Evolutionary conservation across 306 rosid genomes (phyloP).

Genomic region (Chamaecrista fasciculata): DNA sequence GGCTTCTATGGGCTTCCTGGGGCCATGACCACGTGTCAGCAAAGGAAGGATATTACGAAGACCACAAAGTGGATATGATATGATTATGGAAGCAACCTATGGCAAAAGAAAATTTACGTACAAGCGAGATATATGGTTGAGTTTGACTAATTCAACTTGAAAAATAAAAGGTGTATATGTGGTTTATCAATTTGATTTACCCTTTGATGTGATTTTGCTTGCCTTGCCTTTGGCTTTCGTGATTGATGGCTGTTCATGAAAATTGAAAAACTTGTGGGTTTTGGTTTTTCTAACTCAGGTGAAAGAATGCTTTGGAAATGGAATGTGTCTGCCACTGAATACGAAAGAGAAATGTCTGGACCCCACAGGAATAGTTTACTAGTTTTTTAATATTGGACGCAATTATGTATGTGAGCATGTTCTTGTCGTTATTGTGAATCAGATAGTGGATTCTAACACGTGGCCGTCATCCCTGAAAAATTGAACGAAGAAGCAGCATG

Average conservation of each 20-base stretch:
- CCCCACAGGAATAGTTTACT: constrained; percentile 72
- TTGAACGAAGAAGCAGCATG: constrained; percentile 20
- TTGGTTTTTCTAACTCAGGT: constrained; percentile 57
- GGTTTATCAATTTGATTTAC: constrained; percentile 47
- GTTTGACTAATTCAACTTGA: constrained; percentile 36
- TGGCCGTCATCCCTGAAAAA: constrained; percentile 69
- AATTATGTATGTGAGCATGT: constrained; percentile 76
- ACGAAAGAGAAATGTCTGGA: constrained; percentile 68
- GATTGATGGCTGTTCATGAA: constrained; percentile 79
- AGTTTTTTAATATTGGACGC: constrained; percentile 68
- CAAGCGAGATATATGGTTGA: constrained; percentile 8
- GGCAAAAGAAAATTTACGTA: constrained; percentile 6
- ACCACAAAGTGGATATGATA: background rate
- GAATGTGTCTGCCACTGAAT: constrained; percentile 77
- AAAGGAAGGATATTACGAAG: background rate
- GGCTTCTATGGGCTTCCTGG: constrained; percentile 22
- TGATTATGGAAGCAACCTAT: constrained; percentile 14
- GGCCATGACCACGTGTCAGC: background rate
- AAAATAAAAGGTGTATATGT: constrained; percentile 46
- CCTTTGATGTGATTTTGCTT: constrained; percentile 53
- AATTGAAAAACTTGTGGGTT: constrained; percentile 61
- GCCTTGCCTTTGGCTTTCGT: constrained; percentile 49
- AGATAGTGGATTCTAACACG: constrained; percentile 75
- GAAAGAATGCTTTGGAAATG: constrained; percentile 69
- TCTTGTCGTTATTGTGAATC: constrained; percentile 73